These are phyloP conservation scores for Stentor roeselii DNA, from an alignment of 73 alveolate genomes.

Conservation along the genomic window DNA sequence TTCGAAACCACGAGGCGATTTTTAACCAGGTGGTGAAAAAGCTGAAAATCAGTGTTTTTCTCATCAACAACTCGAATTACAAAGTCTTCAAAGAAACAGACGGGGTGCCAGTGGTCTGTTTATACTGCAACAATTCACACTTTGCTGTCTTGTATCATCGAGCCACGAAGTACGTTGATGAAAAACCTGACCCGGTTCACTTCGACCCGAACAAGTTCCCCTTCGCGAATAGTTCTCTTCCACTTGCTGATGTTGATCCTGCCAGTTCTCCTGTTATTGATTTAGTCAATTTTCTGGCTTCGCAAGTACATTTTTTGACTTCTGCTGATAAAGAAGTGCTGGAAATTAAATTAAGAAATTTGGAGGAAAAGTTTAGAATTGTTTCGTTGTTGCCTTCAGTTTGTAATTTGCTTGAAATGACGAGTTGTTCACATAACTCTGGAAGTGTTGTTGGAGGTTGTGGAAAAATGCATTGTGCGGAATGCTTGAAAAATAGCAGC, in stretches of 20 bases:
- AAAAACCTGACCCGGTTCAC: conserved; percentile 2
- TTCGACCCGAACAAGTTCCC: not conserved
- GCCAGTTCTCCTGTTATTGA: not conserved
- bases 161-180: not conserved
- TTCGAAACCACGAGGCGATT: not conserved
- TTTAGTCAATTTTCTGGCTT: not conserved
- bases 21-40: no score
- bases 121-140: not conserved
- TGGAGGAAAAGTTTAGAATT: no score
- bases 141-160: not conserved
- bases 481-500: not conserved
- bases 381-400: no score
- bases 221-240: not conserved
- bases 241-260: not conserved
- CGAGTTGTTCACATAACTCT: not conserved
- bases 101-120: not conserved
- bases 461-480: not conserved
- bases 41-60: not conserved
- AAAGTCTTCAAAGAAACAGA: not conserved
- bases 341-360: no score
- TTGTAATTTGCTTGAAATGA: no score
- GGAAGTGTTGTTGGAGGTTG: not conserved
- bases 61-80: not conserved
- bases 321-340: no score
- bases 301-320: no score